Conservation (phyloP, 495 filamentous ascomycete genomes). For the Chaetomidium leptoderma region DNA sequence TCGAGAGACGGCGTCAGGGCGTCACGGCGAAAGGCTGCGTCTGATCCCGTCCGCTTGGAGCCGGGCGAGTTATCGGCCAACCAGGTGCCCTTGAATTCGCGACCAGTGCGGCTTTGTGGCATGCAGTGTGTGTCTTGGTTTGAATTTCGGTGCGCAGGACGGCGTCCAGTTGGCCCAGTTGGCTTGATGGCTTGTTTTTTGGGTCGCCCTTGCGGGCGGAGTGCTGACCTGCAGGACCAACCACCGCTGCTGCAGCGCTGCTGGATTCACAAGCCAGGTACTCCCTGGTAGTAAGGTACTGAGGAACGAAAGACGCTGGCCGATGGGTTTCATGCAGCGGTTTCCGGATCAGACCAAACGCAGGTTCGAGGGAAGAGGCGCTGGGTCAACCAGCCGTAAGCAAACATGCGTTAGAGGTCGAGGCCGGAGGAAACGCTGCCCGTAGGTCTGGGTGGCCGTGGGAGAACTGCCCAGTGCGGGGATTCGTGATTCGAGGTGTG, state of each 20-base stretch:
- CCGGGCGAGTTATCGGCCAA: conserved; percentile 2
- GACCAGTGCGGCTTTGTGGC: conserved; percentile 16
- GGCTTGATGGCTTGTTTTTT: conserved; percentile 18
- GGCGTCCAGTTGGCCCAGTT: conserved; percentile 24
- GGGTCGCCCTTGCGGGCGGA: conserved; percentile 26
- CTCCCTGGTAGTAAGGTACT: no score
- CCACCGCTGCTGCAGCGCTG: conserved; percentile 21
- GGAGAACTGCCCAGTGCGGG: no score
- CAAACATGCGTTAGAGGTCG: neutral
- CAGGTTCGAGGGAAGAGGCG: conserved; percentile 14
- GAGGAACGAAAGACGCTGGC: no score
- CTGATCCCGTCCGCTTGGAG: conserved; percentile 17
- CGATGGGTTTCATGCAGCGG: conserved; percentile 25
- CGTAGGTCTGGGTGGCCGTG: neutral
- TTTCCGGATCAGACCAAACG: conserved; percentile 22
- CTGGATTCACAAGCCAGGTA: conserved; percentile 20
- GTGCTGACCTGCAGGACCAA: conserved; percentile 26
- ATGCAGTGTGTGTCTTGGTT: conserved; percentile 18
- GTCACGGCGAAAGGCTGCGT: neutral
- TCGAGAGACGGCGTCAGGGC: conserved; percentile 10
- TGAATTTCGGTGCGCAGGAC: conserved; percentile 22
- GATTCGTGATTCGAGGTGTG: no score
- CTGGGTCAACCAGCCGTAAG: neutral
- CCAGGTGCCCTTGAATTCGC: conserved; percentile 12
- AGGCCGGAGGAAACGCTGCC: neutral